A percentile compares a stretch with the other conserved stretches of the same genome.
Evolutionary conservation across 225 moss, liverwort and hornwort species (phyloP).

Genomic region (Polytrichum formosum): DNA sequence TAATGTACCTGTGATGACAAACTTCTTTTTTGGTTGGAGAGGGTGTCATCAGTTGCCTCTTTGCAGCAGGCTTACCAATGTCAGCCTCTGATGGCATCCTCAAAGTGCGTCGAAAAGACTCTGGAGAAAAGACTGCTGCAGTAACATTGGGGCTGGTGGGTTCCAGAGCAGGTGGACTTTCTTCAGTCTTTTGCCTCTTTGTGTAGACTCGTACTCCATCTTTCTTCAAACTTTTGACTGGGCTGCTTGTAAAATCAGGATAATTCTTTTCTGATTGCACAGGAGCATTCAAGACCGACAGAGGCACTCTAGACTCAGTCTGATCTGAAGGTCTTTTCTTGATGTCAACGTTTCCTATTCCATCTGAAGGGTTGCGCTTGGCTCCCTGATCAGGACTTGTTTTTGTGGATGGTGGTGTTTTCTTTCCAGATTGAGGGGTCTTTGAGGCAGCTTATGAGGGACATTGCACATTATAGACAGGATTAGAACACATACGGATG

Average conservation of each 20-base stretch:
- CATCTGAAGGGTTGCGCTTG: slow-evolving; percentile 15
- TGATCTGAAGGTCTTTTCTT: slow-evolving; percentile 27
- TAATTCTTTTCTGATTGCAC: slow-evolving; percentile 4
- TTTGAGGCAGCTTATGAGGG: slow-evolving; percentile 15
- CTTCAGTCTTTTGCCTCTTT: slow-evolving; percentile 28
- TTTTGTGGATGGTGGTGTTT: slow-evolving; percentile 4
- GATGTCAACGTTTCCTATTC: slow-evolving; percentile 17
- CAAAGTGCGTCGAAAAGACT: not conserved
- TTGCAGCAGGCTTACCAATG: not conserved
- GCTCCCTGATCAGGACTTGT: slow-evolving; percentile 10
- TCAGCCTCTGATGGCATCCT: not conserved
- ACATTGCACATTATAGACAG: not conserved
- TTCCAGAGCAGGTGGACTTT: slow-evolving; percentile 11
- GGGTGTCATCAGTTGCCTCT: slow-evolving; percentile 7
- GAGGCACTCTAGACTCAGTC: slow-evolving; percentile 25
- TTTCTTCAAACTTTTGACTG: slow-evolving; percentile 12
- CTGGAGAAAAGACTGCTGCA: slow-evolving; percentile 1
- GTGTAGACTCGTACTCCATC: slow-evolving; percentile 13
- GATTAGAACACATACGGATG: too few species aligned
- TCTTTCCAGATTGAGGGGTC: slow-evolving; percentile 9
- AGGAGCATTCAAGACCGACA: slow-evolving; percentile 17
- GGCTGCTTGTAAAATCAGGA: not conserved
- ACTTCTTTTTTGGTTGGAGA: not conserved
- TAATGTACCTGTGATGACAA: not conserved
- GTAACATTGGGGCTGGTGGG: not conserved